Conservation (phyloP, 148 eudicot genomes). For the Camellia lanceoleosa region DNA sequence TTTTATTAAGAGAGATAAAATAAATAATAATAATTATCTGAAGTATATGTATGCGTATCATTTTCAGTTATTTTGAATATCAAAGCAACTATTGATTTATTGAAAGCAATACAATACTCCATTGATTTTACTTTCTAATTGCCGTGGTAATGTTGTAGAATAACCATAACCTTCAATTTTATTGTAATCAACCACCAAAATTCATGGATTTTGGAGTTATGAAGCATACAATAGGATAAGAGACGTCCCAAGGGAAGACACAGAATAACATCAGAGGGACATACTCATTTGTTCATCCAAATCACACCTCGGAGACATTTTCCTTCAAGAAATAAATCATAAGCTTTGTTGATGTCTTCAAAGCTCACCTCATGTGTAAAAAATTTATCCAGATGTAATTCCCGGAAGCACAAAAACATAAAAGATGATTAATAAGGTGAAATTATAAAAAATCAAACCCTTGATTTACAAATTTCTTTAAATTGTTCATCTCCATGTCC, state of each 20-base stretch:
- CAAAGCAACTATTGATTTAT: too few species aligned
- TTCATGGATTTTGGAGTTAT: not conserved
- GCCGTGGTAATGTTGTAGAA: too few species aligned
- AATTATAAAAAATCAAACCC: not conserved
- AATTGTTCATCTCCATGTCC: too few species aligned
- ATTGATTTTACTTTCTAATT: too few species aligned
- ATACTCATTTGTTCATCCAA: constrained; percentile 57
- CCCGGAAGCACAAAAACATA: constrained; percentile 29
- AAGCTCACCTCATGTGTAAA: constrained; percentile 69
- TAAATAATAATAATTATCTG: too few species aligned
- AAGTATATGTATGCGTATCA: too few species aligned
- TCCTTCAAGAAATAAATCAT: constrained; percentile 56
- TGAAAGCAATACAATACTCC: too few species aligned
- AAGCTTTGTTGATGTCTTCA: constrained; percentile 76
- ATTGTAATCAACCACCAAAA: not conserved
- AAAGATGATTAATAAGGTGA: not conserved
- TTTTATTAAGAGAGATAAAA: too few species aligned
- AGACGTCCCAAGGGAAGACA: not conserved
- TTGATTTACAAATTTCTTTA: not conserved
- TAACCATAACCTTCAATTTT: too few species aligned
- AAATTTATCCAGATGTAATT: constrained; percentile 62
- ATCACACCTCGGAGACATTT: constrained; percentile 67
- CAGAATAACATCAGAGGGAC: not conserved
- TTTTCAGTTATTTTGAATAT: too few species aligned
- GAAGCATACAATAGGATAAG: not conserved